Percentiles rank a stretch among this genome's conserved stretches.
Conservation (phyloP, 2,329 filamentous ascomycete species). For the Trichoderma sp. region DNA sequence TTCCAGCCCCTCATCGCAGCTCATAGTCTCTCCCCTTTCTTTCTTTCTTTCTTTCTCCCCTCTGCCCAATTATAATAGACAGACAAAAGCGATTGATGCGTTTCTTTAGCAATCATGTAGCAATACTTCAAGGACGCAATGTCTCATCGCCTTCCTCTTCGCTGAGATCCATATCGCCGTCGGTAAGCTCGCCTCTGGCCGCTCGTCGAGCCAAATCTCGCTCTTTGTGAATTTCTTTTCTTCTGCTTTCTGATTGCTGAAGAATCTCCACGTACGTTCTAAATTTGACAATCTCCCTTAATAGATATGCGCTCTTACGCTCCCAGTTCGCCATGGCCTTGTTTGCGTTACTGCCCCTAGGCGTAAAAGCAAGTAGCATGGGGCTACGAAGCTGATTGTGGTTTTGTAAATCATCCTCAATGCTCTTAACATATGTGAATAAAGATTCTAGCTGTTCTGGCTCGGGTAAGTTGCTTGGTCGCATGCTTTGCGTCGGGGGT, state of each 20-base stretch:
- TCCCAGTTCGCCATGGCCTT: slow-evolving; percentile 98
- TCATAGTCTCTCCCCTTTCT: neutral
- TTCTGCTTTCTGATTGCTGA: slow-evolving; percentile 67
- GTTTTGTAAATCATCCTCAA: slow-evolving; percentile 80
- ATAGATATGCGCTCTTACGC: slow-evolving; percentile 86
- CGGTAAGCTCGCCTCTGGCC: slow-evolving; percentile 49
- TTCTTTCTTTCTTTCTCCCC: neutral
- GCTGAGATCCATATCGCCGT: slow-evolving; percentile 42
- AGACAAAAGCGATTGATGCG: neutral
- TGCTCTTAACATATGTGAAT: slow-evolving; percentile 75
- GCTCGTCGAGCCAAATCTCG: slow-evolving; percentile 54
- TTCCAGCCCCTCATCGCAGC: slow-evolving; percentile 5
- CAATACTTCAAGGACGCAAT: slow-evolving; percentile 34
- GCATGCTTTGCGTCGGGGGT: slow-evolving; percentile 87
- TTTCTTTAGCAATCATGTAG: neutral
- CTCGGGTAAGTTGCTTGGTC: slow-evolving; percentile 76
- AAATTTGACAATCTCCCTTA: slow-evolving; percentile 96
- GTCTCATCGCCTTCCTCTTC: slow-evolving; percentile 42
- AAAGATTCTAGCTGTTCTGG: slow-evolving; percentile 77
- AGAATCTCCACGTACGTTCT: slow-evolving; percentile 90
- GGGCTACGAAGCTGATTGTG: slow-evolving; percentile 87
- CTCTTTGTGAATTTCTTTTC: slow-evolving; percentile 69
- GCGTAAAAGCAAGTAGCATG: slow-evolving; percentile 87
- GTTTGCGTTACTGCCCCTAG: slow-evolving; percentile 74
- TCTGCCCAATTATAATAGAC: neutral